phyloP scores from a whole-genome alignment of 352 stramenopile species.

The Globisporangium polare region DNA sequence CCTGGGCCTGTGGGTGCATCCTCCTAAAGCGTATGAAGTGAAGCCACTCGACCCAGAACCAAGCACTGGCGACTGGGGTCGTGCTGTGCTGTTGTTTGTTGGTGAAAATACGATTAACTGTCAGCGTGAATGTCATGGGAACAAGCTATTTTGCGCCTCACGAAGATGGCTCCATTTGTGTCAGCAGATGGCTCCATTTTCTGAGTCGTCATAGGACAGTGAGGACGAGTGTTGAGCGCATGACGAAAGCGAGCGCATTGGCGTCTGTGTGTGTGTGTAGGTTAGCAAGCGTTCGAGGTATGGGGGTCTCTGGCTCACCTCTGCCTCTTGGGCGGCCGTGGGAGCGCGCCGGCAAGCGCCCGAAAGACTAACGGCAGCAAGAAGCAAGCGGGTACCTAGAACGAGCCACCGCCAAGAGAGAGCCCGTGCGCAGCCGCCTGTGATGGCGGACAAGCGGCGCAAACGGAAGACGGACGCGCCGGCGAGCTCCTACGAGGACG shows the following conservation, averaged over 20 bases:
- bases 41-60: no score
- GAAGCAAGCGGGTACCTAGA: no score
- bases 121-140: not conserved
- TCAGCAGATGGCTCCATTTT: not conserved
- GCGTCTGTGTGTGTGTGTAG: not conserved
- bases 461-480: constrained; percentile 23
- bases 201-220: not conserved
- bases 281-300: not conserved
- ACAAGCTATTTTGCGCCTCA: not conserved
- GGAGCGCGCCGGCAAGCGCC: not conserved
- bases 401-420: constrained; percentile 11
- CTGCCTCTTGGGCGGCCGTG: not conserved
- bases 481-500: constrained; percentile 20
- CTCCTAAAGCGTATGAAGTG: no score
- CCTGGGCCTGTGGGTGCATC: no score
- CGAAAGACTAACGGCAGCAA: not conserved
- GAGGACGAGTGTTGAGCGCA: constrained; percentile 1
- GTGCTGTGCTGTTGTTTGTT: no score
- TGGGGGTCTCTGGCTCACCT: not conserved
- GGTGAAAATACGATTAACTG: no score
- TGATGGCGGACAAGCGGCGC: constrained; percentile 39
- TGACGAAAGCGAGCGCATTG: not conserved
- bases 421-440: constrained; percentile 1
- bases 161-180: not conserved
- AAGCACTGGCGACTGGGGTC: no score